These are phyloP conservation scores for Boehmeria nivea DNA, from an alignment of 306 rosid species.

Conservation along the genomic window DNA sequence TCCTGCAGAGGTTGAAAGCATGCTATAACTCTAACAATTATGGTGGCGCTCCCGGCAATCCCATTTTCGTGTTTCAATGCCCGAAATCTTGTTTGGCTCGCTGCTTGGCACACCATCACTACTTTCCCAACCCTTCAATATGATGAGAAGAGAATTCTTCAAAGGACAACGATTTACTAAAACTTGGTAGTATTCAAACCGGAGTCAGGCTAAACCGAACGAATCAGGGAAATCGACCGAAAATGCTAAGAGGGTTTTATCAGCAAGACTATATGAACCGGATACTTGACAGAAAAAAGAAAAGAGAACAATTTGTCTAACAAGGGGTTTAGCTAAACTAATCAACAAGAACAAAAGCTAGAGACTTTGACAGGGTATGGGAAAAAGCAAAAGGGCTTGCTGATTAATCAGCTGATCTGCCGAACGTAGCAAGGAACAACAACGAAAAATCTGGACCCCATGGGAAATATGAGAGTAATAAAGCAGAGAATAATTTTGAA, in stretches of 20 bases:
- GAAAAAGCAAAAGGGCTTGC: background rate
- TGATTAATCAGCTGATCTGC: constrained; percentile 75
- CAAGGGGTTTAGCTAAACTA: no score
- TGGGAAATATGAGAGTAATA: constrained; percentile 22
- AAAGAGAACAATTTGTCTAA: no score
- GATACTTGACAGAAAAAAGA: background rate
- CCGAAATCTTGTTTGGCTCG: constrained; percentile 97
- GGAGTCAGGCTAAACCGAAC: constrained; percentile 9
- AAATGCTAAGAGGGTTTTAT: background rate
- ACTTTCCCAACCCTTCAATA: constrained; percentile 57
- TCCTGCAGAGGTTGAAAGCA: constrained; percentile 98
- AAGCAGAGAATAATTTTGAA: background rate
- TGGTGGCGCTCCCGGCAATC: constrained; percentile 78
- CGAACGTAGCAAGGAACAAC: constrained; percentile 93
- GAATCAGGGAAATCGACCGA: constrained; percentile 9
- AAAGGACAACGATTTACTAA: constrained; percentile 18
- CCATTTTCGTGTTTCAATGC: constrained; percentile 97
- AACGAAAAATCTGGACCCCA: constrained; percentile 85
- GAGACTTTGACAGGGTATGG: background rate
- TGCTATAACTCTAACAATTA: constrained; percentile 89
- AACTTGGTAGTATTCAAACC: constrained; percentile 10
- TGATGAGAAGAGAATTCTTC: constrained; percentile 28
- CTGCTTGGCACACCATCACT: constrained; percentile 99
- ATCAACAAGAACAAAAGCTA: no score
- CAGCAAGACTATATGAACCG: no score